Evolutionary conservation across 495 filamentous ascomycete species (phyloP).

Genomic region (Podospora bellae-mahoneyi): DNA sequence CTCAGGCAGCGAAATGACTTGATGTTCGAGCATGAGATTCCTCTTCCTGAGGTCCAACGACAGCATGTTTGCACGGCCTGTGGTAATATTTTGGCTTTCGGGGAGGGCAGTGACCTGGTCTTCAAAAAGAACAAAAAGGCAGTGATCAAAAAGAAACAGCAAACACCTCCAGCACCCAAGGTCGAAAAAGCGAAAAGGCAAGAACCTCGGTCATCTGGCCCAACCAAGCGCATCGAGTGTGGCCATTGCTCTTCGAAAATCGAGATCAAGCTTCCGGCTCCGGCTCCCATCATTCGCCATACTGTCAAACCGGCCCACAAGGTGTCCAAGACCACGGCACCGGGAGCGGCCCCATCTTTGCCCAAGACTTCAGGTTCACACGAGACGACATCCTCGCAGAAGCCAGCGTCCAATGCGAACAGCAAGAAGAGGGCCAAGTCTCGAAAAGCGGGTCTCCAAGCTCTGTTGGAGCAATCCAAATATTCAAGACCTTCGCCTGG

Average conservation of each 20-base stretch:
- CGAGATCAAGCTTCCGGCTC: conserved; percentile 31
- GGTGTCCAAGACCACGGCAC: neutral
- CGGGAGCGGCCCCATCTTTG: neutral
- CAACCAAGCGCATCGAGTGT: conserved; percentile 44
- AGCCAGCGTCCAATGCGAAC: conserved; percentile 41
- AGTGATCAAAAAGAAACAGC: conserved; percentile 14
- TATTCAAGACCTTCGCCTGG: conserved; percentile 39
- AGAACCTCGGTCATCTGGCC: conserved; percentile 18
- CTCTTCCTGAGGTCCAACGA: conserved; percentile 41
- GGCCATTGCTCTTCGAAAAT: conserved; percentile 43
- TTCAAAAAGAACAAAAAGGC: neutral
- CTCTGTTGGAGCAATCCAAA: conserved; percentile 45
- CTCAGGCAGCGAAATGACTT: conserved; percentile 44
- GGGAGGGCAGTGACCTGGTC: conserved; percentile 37
- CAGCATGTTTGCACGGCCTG: conserved; percentile 50
- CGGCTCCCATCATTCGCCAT: conserved; percentile 23
- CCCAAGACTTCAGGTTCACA: conserved; percentile 5
- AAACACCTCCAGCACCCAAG: neutral
- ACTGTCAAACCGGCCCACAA: conserved; percentile 14
- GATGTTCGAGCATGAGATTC: conserved; percentile 42
- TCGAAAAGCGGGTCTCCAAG: conserved; percentile 53
- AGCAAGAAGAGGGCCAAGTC: conserved; percentile 54
- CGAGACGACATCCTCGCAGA: conserved; percentile 12
- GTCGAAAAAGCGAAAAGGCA: conserved; percentile 10
- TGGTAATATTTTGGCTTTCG: conserved; percentile 50